Conservation (phyloP, 306 rosid genomes). For the Psophocarpus tetragonolobus region DNA sequence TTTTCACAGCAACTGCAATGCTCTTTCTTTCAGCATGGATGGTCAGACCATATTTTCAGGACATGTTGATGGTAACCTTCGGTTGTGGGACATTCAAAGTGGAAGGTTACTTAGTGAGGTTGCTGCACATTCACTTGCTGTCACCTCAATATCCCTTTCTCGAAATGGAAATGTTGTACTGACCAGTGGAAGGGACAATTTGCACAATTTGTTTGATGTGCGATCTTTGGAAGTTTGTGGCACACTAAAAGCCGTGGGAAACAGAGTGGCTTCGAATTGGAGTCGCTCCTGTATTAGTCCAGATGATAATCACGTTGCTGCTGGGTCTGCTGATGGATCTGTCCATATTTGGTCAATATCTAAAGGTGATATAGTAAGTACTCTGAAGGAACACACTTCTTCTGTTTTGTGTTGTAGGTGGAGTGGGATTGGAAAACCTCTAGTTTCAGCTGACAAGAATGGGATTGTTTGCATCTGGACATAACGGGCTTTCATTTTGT, state of each 20-base stretch:
- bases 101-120: slow-evolving; percentile 89
- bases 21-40: slow-evolving; percentile 85
- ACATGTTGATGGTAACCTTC: slow-evolving; percentile 92
- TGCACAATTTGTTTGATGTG: slow-evolving; percentile 84
- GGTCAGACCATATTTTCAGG: slow-evolving; percentile 92
- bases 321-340: slow-evolving; percentile 91
- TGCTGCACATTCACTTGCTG: slow-evolving; percentile 83
- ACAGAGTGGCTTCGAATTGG: slow-evolving; percentile 92
- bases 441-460: slow-evolving; percentile 92
- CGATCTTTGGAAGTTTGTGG: slow-evolving; percentile 88
- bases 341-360: slow-evolving; percentile 82
- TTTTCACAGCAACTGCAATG: slow-evolving; percentile 82
- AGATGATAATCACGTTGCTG: slow-evolving; percentile 88
- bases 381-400: slow-evolving; percentile 77
- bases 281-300: slow-evolving; percentile 97
- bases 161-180: slow-evolving; percentile 75
- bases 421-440: slow-evolving; percentile 84
- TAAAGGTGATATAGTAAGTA: slow-evolving; percentile 72
- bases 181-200: slow-evolving; percentile 95
- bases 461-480: slow-evolving; percentile 88
- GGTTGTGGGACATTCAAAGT: slow-evolving; percentile 84
- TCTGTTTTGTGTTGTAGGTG: slow-evolving; percentile 89
- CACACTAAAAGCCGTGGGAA: slow-evolving; percentile 73
- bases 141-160: slow-evolving; percentile 85
- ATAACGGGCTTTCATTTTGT: slow-evolving; percentile 23